A percentile compares a stretch with the other conserved stretches of the same genome.
Evolutionary conservation across 495 filamentous ascomycete species (phyloP).

Genomic region (Mycothermus thermophilus): DNA sequence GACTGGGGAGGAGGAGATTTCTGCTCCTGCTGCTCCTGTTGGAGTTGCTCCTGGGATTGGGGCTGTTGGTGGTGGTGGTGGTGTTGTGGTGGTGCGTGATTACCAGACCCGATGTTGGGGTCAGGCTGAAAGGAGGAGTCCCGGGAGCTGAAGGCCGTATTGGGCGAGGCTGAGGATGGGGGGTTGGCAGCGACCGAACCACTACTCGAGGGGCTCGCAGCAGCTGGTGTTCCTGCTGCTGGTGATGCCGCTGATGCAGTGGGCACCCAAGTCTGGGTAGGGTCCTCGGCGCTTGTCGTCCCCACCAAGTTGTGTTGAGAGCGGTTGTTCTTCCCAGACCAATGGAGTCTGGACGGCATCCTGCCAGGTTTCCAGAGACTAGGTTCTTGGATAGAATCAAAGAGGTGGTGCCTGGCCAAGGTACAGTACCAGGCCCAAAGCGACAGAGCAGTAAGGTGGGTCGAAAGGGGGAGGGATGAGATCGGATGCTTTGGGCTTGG

Average conservation of each 20-base stretch:
- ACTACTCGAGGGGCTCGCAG: constrained; percentile 16
- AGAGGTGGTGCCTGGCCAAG: no score
- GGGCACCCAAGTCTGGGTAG: constrained; percentile 11
- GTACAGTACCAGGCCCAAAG: no score
- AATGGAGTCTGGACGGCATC: constrained; percentile 30
- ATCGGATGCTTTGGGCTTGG: no score
- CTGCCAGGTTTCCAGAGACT: no score
- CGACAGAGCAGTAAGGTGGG: no score
- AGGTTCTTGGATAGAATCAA: no score
- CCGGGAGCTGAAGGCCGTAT: constrained; percentile 30
- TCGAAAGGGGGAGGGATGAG: no score
- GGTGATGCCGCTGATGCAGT: constrained; percentile 28
- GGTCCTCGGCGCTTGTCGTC: constrained; percentile 19
- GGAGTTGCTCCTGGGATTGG: neutral
- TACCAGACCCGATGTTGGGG: constrained; percentile 4
- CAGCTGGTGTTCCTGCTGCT: no score
- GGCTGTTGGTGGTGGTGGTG: constrained; percentile 7
- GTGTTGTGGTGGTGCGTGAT: constrained; percentile 6
- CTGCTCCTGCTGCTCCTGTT: constrained; percentile 3
- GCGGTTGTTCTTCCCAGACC: constrained; percentile 35
- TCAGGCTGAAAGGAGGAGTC: constrained; percentile 36
- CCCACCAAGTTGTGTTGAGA: constrained; percentile 37
- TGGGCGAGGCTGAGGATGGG: constrained; percentile 33
- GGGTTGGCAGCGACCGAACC: constrained; percentile 22
- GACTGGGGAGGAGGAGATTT: constrained; percentile 15